Evolutionary conservation across 805 yeast genomes (phyloP).

Genomic region (Ogataea degrootiae): DNA sequence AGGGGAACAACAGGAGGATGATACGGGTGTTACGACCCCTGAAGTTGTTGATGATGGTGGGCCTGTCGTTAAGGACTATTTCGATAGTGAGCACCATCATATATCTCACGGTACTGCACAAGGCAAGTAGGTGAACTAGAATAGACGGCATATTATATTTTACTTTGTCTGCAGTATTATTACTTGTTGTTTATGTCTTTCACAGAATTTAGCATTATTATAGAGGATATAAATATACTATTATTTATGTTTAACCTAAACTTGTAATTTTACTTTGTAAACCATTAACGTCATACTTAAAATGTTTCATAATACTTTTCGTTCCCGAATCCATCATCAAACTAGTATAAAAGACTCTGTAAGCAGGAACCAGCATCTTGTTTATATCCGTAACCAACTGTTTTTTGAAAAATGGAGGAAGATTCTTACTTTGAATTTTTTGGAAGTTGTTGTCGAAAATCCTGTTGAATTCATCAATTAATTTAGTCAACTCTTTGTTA

Average conservation of each 20-base stretch:
- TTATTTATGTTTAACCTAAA: constrained; percentile 4
- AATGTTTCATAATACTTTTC: constrained; percentile 65
- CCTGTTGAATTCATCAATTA: constrained; percentile 58
- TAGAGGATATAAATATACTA: too few relatives aligned
- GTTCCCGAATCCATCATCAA: constrained; percentile 66
- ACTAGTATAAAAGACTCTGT: constrained; percentile 79
- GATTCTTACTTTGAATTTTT: constrained; percentile 49
- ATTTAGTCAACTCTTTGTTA: constrained; percentile 79
- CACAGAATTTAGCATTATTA: too few relatives aligned
- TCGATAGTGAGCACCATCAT: too few relatives aligned
- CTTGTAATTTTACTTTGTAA: constrained; percentile 30
- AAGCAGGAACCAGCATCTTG: constrained; percentile 69
- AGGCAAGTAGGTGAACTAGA: too few relatives aligned
- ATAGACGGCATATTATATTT: too few relatives aligned
- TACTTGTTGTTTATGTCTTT: background rate
- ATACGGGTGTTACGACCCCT: background rate
- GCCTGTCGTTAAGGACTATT: background rate
- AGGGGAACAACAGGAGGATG: background rate
- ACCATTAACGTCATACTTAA: constrained; percentile 54
- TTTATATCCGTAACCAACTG: constrained; percentile 68
- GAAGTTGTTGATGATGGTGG: background rate
- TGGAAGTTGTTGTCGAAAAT: constrained; percentile 74
- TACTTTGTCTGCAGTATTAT: too few relatives aligned
- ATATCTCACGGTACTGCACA: too few relatives aligned
- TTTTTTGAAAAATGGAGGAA: constrained; percentile 42